These are phyloP conservation scores for Arthonia radiata DNA, from an alignment of 495 filamentous ascomycete species.

Conservation along the genomic window DNA sequence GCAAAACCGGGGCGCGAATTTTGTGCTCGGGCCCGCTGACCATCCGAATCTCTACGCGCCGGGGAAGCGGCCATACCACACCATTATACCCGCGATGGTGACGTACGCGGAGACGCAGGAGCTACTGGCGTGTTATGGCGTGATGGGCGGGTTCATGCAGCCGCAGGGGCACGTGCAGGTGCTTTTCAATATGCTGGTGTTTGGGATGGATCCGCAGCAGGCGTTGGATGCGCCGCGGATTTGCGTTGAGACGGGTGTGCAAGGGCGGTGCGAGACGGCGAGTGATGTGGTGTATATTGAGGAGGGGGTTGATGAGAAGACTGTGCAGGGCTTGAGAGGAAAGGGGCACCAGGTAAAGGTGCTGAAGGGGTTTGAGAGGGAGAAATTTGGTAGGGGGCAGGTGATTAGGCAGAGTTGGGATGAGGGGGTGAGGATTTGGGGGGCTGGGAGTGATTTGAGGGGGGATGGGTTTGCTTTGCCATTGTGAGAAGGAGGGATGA, in stretches of 20 bases:
- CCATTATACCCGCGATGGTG: conserved; percentile 82
- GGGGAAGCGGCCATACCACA: conserved; percentile 84
- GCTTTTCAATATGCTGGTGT: conserved; percentile 68
- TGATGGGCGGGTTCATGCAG: conserved; percentile 99
- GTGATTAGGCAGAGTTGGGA: conserved; percentile 56
- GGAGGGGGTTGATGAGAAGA: conserved; percentile 50
- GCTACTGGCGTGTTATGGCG: conserved; percentile 68
- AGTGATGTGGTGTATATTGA: conserved; percentile 52
- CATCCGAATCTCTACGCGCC: conserved; percentile 66
- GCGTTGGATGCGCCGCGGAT: conserved; percentile 78
- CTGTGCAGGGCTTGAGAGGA: conserved; percentile 34
- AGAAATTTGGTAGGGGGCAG: conserved; percentile 75
- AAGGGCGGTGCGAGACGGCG: conserved; percentile 18
- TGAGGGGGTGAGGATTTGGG: conserved; percentile 45
- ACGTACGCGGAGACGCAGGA: conserved; percentile 47
- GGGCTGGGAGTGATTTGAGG: conserved; percentile 65
- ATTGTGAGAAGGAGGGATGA: neutral
- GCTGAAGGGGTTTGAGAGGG: conserved; percentile 37
- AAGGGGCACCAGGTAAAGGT: conserved; percentile 55
- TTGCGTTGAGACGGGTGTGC: conserved; percentile 42
- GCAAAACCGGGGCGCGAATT: conserved; percentile 82
- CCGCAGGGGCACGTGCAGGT: conserved; percentile 95
- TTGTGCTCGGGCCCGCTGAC: conserved; percentile 29
- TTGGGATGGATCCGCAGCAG: conserved; percentile 63
- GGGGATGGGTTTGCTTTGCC: conserved; percentile 73